Evolutionary conservation across 2,329 filamentous ascomycete genomes (phyloP).

Genomic region (Rhynchosporium agropyri): DNA sequence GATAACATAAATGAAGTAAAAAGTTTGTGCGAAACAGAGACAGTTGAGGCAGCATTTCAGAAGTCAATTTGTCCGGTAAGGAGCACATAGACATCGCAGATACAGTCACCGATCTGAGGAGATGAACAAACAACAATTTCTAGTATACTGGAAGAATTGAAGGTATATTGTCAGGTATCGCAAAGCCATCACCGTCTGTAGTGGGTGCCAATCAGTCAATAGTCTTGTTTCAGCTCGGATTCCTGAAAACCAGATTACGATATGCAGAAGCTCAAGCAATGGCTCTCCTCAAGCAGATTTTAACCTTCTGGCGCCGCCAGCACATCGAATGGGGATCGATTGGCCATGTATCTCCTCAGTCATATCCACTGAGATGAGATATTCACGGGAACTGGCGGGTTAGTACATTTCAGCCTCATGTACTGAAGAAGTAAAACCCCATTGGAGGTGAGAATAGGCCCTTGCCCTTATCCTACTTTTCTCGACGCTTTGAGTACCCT

Average conservation of each 20-base stretch:
- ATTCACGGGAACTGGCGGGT: not conserved
- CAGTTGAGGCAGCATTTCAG: too few species aligned
- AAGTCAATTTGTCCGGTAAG: slow-evolving; percentile 32
- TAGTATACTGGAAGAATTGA: not conserved
- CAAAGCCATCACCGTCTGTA: not conserved
- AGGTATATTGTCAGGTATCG: not conserved
- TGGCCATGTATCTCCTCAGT: not conserved
- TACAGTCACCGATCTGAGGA: slow-evolving; percentile 46
- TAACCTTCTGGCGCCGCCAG: not conserved
- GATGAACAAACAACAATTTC: not conserved
- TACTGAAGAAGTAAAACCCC: not conserved
- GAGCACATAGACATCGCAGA: slow-evolving; percentile 56
- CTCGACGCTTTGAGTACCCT: too few species aligned
- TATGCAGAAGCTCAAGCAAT: not conserved
- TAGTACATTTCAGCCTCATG: not conserved
- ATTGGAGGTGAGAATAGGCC: not conserved
- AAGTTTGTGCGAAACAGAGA: too few species aligned
- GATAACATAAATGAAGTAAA: too few species aligned
- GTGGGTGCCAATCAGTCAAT: not conserved
- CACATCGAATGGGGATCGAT: not conserved
- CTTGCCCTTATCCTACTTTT: too few species aligned
- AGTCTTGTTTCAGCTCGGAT: not conserved
- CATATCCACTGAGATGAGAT: not conserved
- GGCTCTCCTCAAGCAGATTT: not conserved
- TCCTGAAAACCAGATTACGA: not conserved